Evolutionary conservation across 352 stramenopile species (phyloP).

Genomic region (Globisporangium splendens): DNA sequence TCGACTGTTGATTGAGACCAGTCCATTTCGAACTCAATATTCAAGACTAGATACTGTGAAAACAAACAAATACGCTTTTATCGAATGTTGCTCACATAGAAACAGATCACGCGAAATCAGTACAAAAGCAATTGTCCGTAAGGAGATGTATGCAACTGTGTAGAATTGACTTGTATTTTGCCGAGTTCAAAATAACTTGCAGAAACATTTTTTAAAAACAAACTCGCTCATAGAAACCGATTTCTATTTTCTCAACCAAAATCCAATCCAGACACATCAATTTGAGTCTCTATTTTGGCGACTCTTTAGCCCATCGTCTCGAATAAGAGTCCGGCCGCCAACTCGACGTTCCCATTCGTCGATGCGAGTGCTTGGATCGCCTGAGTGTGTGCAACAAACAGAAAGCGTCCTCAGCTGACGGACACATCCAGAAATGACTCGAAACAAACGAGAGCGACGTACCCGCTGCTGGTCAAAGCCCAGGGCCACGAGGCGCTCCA

Average conservation of each 20-base stretch:
- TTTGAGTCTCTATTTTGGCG: slow-evolving; percentile 4
- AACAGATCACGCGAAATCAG: too few species aligned
- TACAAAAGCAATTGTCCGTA: too few species aligned
- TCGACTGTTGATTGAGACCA: too few species aligned
- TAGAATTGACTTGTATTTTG: too few species aligned
- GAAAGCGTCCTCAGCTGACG: slow-evolving; percentile 5
- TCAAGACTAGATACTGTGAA: too few species aligned
- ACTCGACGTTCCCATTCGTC: slow-evolving; percentile 76
- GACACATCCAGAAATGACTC: not conserved
- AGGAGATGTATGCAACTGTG: too few species aligned
- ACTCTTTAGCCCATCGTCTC: slow-evolving; percentile 45
- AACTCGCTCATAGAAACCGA: too few species aligned
- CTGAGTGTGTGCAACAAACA: slow-evolving; percentile 20
- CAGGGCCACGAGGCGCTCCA: slow-evolving; percentile 58
- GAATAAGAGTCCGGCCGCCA: slow-evolving; percentile 80
- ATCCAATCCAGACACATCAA: not conserved
- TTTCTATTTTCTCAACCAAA: not conserved
- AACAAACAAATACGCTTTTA: too few species aligned
- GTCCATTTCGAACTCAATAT: too few species aligned
- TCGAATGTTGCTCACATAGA: too few species aligned
- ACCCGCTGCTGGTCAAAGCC: slow-evolving; percentile 66
- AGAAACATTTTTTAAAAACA: too few species aligned
- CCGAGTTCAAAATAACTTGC: too few species aligned
- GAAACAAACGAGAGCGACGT: slow-evolving; percentile 8
- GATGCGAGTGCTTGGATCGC: slow-evolving; percentile 58